Evolutionary conservation across 495 filamentous ascomycete species (phyloP), one percentile per base, ranked within the genome.

Genomic region (Symbiotaphrina buchneri): DNA sequence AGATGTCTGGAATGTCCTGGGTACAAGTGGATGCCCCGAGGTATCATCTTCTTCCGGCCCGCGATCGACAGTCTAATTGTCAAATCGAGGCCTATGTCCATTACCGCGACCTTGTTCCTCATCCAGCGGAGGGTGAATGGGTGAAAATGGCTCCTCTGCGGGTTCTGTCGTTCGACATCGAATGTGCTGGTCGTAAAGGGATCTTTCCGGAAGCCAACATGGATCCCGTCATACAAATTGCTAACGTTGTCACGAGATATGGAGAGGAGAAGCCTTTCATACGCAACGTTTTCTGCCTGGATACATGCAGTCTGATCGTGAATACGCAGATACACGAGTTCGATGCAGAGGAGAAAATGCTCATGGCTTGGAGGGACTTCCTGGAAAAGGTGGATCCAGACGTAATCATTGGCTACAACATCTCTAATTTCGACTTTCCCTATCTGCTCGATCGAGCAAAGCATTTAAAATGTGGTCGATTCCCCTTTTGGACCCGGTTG

Each of bases 351-450:
- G 63, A 71, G 30, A 61, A 78, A 21, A 85, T 99, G 85, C 63
- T 99, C 11, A 63, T 68, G 52, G 64, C 63, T 14, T 99, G 87
- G 87, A 68, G 68, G 39, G 63, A 91, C 29, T 99, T 99, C 41
- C 51, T 99, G 3, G 62, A 84, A 28, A 71, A 79, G 45, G 87
- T 87, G 2, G 87, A 99, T 42, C 85, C 87, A 0, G 87, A 99
- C 51, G 71, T 99, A 18, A 95, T 99, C 43, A 99, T 87, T 37
- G 87, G 87, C 27, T 99, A 99, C 65, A 99, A 99, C 48, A 94
- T 92, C 54, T 59, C 77, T 42, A 99, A 99, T 52, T 99, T 99
- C 54, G 87, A 99, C 54, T 93, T 99, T 41, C 84, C 87, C 2
- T 99, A 99, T 45, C 66, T 99, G 3, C 62, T 99, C 13, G 77